Percentiles rank a stretch among this genome's conserved stretches.
phyloP scores from a whole-genome alignment of 2,329 filamentous ascomycete species.

The Sordariomycetes sp. region DNA sequence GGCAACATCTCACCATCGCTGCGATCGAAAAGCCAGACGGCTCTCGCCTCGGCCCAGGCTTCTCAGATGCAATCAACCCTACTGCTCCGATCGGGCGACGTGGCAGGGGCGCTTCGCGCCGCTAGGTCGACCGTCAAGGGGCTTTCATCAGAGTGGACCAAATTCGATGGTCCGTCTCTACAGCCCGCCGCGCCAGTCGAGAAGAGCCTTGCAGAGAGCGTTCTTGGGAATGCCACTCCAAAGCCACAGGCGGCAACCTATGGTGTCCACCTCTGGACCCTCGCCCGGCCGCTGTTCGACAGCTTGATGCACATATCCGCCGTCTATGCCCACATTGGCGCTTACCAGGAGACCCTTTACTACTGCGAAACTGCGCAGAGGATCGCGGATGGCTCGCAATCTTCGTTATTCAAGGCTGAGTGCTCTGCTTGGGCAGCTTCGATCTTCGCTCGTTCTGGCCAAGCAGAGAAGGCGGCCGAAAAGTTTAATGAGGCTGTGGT shows the following conservation, averaged over 20 bases:
- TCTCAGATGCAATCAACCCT: slow-evolving; percentile 55
- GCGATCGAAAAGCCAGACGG: slow-evolving; percentile 21
- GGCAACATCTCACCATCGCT: slow-evolving; percentile 20
- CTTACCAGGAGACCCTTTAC: slow-evolving; percentile 81
- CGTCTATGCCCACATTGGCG: slow-evolving; percentile 74
- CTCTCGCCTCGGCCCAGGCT: slow-evolving; percentile 17
- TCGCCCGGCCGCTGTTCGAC: slow-evolving; percentile 65
- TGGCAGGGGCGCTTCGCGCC: slow-evolving; percentile 46
- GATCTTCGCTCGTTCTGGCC: slow-evolving; percentile 47
- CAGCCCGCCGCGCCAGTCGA: slow-evolving; percentile 11
- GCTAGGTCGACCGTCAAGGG: slow-evolving; percentile 49
- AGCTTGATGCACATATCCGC: slow-evolving; percentile 65
- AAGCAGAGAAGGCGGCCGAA: slow-evolving; percentile 47
- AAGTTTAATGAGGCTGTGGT: slow-evolving; percentile 44
- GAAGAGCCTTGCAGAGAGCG: slow-evolving; percentile 15
- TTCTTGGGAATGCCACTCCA: slow-evolving; percentile 1
- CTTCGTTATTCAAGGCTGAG: slow-evolving; percentile 47
- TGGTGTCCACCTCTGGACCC: slow-evolving; percentile 64
- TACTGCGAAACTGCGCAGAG: slow-evolving; percentile 79
- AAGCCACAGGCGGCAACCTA: slow-evolving; percentile 15
- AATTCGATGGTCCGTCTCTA: slow-evolving; percentile 28
- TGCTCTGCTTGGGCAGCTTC: slow-evolving; percentile 45
- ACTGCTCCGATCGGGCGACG: slow-evolving; percentile 51
- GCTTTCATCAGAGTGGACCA: slow-evolving; percentile 46
- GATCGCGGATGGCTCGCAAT: slow-evolving; percentile 60